Percentiles rank a stretch among this genome's conserved stretches.
Evolutionary conservation across 2,329 filamentous ascomycete species (phyloP).

Genomic region (Fusarium dimerum): DNA sequence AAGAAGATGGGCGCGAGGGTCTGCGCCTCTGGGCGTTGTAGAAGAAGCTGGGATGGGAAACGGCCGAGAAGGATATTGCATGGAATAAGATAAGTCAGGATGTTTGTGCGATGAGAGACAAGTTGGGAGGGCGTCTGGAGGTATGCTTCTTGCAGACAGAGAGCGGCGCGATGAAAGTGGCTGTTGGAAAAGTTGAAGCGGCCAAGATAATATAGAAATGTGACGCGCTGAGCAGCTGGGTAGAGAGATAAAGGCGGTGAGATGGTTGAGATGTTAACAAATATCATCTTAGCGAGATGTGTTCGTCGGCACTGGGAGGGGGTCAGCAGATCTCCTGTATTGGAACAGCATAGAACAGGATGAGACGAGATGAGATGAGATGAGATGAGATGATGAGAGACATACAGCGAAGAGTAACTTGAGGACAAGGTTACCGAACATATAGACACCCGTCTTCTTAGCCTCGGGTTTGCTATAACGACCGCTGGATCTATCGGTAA

Average conservation of each 20-base stretch:
- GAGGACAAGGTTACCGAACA: slow-evolving; percentile 86
- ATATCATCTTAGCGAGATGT: slow-evolving; percentile 82
- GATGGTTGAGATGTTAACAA: slow-evolving; percentile 81
- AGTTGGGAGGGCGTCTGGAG: slow-evolving; percentile 63
- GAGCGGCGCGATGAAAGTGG: slow-evolving; percentile 76
- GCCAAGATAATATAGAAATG: slow-evolving; percentile 92
- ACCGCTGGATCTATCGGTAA: slow-evolving; percentile 75
- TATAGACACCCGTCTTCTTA: slow-evolving; percentile 85
- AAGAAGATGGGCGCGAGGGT: slow-evolving; percentile 66
- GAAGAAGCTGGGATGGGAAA: slow-evolving; percentile 69
- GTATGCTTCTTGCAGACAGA: slow-evolving; percentile 78
- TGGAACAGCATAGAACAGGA: too few species aligned
- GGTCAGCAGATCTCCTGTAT: slow-evolving; percentile 1
- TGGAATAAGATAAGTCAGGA: slow-evolving; percentile 82
- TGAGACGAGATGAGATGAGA: too few species aligned
- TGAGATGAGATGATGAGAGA: slow-evolving; percentile 1
- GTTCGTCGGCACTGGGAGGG: slow-evolving; percentile 70
- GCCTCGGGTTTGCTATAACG: slow-evolving; percentile 72
- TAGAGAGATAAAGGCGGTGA: slow-evolving; percentile 81
- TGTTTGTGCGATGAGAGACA: slow-evolving; percentile 72
- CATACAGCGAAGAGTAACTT: slow-evolving; percentile 81
- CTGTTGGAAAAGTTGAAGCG: slow-evolving; percentile 85
- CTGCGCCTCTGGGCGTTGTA: slow-evolving; percentile 64
- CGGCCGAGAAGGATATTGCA: slow-evolving; percentile 82
- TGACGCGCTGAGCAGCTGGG: slow-evolving; percentile 83